Evolutionary conservation across 2,329 filamentous ascomycete species (phyloP).

Genomic region (Xylariaceae sp.): DNA sequence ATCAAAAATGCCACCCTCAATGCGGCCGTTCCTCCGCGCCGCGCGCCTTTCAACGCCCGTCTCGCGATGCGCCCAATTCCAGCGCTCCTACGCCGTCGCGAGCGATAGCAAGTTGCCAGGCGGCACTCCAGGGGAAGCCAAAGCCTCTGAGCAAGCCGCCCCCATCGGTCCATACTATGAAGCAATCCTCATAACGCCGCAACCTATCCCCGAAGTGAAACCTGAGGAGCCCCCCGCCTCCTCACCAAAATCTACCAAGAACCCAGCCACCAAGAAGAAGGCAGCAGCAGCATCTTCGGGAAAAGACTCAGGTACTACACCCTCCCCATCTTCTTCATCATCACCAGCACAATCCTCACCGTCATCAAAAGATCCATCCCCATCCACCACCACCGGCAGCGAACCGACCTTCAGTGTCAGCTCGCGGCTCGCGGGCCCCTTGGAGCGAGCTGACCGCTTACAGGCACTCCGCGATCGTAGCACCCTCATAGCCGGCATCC

Average conservation of each 20-base stretch:
- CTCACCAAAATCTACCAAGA: constrained; percentile 26
- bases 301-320: background rate
- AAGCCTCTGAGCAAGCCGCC: constrained; percentile 37
- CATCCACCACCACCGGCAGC: constrained; percentile 43
- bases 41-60: constrained; percentile 19
- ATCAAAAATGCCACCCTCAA: constrained; percentile 22
- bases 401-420: constrained; percentile 74
- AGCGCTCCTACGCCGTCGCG: constrained; percentile 21
- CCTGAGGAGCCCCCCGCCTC: constrained; percentile 42
- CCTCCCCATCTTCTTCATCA: constrained; percentile 13
- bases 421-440: constrained; percentile 69
- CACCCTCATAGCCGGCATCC: constrained; percentile 69
- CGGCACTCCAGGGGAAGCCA: constrained; percentile 25
- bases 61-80: constrained; percentile 14
- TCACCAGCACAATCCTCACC: constrained; percentile 27
- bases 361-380: constrained; percentile 10
- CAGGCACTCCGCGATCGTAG: constrained; percentile 56
- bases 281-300: constrained; percentile 2
- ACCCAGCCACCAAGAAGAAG: constrained; percentile 17
- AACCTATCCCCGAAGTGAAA: constrained; percentile 39
- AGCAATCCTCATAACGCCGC: constrained; percentile 46
- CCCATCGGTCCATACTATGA: constrained; percentile 59
- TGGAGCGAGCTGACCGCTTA: constrained; percentile 60
- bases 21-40: constrained; percentile 21
- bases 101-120: constrained; percentile 22